phyloP scores from a whole-genome alignment of 148 eudicot species.

The Silene conica region DNA sequence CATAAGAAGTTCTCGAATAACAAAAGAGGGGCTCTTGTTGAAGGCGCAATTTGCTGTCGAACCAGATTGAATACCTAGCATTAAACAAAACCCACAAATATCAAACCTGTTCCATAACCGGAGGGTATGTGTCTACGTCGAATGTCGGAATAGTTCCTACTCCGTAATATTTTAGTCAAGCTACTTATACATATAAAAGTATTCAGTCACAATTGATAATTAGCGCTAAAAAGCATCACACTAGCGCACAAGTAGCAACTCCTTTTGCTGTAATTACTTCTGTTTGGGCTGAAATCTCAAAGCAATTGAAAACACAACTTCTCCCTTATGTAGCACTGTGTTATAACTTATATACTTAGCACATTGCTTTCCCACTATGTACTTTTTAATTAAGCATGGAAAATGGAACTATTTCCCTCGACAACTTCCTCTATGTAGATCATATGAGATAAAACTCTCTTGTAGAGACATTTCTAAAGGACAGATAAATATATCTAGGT shows the following conservation, averaged over 20 bases:
- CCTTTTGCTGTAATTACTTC: too few relatives aligned
- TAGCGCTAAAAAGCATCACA: too few relatives aligned
- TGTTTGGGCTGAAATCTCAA: neutral
- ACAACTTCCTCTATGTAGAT: neutral
- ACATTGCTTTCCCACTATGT: neutral
- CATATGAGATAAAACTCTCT: neutral
- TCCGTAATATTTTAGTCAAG: too few relatives aligned
- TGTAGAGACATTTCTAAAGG: neutral
- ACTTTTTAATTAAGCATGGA: too few relatives aligned
- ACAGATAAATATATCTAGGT: neutral
- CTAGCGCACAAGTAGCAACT: too few relatives aligned
- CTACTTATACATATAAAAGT: neutral
- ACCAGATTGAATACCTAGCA: slow-evolving; percentile 92
- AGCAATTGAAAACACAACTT: neutral
- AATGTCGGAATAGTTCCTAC: neutral
- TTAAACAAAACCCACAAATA: neutral
- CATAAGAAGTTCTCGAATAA: slow-evolving; percentile 85
- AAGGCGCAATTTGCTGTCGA: slow-evolving; percentile 94
- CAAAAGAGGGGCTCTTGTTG: slow-evolving; percentile 83
- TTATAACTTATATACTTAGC: neutral
- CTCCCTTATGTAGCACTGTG: neutral
- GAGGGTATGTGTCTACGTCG: neutral
- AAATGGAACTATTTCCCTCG: neutral
- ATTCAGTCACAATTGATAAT: too few relatives aligned
- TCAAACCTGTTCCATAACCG: neutral